Conservation (phyloP, 2,329 filamentous ascomycete species). For the Pyrenochaeta sp. region DNA sequence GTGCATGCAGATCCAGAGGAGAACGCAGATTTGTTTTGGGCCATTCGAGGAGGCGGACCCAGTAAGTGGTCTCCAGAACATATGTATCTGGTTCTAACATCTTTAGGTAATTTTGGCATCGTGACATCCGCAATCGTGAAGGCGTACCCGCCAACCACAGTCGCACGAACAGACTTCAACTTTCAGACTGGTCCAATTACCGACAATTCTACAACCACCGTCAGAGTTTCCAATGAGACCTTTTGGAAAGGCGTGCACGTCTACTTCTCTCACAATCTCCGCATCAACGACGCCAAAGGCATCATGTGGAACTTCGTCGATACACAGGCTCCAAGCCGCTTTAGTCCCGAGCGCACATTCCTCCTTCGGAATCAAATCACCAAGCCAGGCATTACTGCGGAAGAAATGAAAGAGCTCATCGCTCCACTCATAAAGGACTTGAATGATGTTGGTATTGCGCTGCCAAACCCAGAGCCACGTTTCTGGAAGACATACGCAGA, state of each 20-base stretch:
- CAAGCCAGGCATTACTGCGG: conserved; percentile 23
- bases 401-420: conserved; percentile 27
- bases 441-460: conserved; percentile 23
- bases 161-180: conserved; percentile 39
- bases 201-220: conserved; percentile 24
- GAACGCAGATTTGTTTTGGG: conserved; percentile 41
- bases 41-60: conserved; percentile 41
- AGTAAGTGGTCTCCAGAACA: conserved; percentile 14
- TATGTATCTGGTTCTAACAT: background rate
- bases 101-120: conserved; percentile 38
- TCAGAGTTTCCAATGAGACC: conserved; percentile 26
- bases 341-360: conserved; percentile 20
- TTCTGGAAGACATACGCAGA: conserved; percentile 31
- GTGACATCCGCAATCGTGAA: conserved; percentile 40
- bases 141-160: conserved; percentile 32
- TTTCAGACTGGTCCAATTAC: conserved; percentile 30
- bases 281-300: conserved; percentile 33
- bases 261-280: conserved; percentile 34
- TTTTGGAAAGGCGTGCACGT: conserved; percentile 38
- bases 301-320: conserved; percentile 35
- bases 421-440: conserved; percentile 32
- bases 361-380: conserved; percentile 24
- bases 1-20: conserved; percentile 29
- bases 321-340: conserved; percentile 14
- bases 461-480: conserved; percentile 22